Base-by-base conservation (phyloP, 2,329 filamentous ascomycete species). In the Aspergillus fumigatus region DNA sequence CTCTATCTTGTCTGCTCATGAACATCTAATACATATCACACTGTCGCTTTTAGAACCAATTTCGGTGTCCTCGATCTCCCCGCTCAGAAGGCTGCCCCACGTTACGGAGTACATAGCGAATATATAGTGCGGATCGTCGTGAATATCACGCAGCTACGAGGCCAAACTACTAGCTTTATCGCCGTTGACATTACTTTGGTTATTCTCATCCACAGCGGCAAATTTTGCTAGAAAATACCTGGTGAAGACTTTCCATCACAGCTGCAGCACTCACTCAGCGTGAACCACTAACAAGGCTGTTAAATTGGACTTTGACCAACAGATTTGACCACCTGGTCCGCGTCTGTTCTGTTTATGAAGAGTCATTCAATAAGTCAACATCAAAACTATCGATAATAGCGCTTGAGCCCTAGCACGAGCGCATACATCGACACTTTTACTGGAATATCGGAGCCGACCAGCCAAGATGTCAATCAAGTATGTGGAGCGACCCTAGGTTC, bases 381-480 rank as follows among this genome's bases (percentile, higher is more conserved):
- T 14, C 5, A 14, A 17, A 14, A 17, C 32, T 17, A 14, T 38
- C 17, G 14, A 5, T 17, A 38, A 7, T 7, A 17, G 14, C 14
- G 32, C 32, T 17, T 38, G 32, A 38, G 32, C 32, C 14, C 17
- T 6, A 38, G 32, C 32, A 14, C 32, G 14, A 7, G 32, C 32
- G 32, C 14, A 17, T 38, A 38, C 14, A 38, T 38, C 14, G 32
- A 38, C 25, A 38, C 25, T 27, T 27, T 41, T 29, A 40, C 26
- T 43, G 50, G 35, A 40, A 48, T 29, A 38, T 49, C 35, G 29
- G 48, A 51, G 29, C 52, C 35, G 27, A 19, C 55, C 35, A 50
- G 54, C 50, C 64, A 71, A 63, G 19, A 75, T 75, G 73, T 75
- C 73, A 64, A 65, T 76, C 65, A 76, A 76, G 73, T 75, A 73